A percentile compares a stretch with the other conserved stretches of the same genome.
phyloP scores from a whole-genome alignment of 177 flowering plant species.

The Vitis hybrid region DNA sequence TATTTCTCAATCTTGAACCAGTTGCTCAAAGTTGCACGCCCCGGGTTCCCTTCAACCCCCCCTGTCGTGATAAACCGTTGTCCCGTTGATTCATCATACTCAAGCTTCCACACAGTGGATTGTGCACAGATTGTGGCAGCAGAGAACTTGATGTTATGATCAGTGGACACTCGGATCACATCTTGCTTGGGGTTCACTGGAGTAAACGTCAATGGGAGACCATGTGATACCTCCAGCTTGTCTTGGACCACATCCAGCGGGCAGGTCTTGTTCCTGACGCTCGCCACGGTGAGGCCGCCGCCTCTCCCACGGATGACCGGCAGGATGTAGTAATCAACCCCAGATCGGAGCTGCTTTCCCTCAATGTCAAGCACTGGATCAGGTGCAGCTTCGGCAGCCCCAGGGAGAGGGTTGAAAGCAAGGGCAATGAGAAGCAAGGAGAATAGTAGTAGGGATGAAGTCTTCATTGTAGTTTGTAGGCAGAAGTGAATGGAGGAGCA shows the following conservation, averaged over 20 bases:
- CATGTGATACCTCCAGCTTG: background rate
- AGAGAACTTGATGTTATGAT: constrained; percentile 12
- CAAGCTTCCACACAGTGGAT: constrained; percentile 12
- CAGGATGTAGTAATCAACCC: background rate
- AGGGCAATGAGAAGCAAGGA: too few species aligned
- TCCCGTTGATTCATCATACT: background rate
- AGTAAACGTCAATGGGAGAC: constrained; percentile 6
- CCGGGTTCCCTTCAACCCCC: constrained; percentile 17
- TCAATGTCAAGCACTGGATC: constrained; percentile 8
- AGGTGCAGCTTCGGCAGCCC: too few species aligned
- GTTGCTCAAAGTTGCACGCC: background rate
- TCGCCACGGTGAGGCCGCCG: constrained; percentile 9
- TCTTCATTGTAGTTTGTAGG: too few species aligned
- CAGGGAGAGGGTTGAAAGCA: too few species aligned
- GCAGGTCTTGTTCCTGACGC: background rate
- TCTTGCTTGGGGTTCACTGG: constrained; percentile 10
- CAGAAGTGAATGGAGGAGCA: too few species aligned
- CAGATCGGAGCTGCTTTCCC: constrained; percentile 8
- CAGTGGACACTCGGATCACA: constrained; percentile 9
- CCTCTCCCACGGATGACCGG: constrained; percentile 5
- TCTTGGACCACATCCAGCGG: constrained; percentile 14
- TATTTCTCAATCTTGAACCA: constrained; percentile 2
- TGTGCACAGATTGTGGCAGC: background rate
- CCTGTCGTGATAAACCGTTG: background rate
- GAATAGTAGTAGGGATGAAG: too few species aligned